Conservation (phyloP, 805 yeast species). For the Komagataella pastoris region DNA sequence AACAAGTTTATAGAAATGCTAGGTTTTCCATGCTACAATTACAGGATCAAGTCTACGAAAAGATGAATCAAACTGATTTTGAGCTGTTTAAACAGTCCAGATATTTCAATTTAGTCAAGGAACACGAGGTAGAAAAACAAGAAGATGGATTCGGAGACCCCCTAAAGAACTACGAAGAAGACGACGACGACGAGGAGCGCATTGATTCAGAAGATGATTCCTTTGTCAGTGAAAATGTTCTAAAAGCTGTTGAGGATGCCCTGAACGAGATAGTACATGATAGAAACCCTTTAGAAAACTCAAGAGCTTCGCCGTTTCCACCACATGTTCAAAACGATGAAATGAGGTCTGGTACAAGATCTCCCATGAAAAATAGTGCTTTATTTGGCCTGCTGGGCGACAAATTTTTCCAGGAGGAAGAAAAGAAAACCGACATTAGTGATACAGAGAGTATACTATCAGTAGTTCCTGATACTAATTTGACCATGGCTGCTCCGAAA, state of each 20-base stretch:
- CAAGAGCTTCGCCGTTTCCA: neutral
- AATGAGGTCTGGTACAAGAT: neutral
- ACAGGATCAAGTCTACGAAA: constrained; percentile 38
- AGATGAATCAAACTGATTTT: constrained; percentile 39
- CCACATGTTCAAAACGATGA: neutral
- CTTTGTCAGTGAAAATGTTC: constrained; percentile 27
- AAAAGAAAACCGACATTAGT: neutral
- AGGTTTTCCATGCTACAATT: constrained; percentile 44
- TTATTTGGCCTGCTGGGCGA: neutral
- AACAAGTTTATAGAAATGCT: constrained; percentile 32
- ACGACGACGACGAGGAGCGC: constrained; percentile 18
- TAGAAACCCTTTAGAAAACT: neutral
- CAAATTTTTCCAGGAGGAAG: neutral
- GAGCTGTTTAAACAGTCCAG: constrained; percentile 50
- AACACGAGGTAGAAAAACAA: neutral
- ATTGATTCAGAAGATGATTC: constrained; percentile 10
- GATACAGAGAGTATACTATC: neutral
- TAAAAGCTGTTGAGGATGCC: constrained; percentile 57
- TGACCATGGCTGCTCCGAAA: constrained; percentile 56
- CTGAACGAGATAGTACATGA: constrained; percentile 41
- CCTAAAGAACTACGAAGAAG: constrained; percentile 16
- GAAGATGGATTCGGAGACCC: constrained; percentile 19
- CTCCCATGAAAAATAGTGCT: constrained; percentile 1
- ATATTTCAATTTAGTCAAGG: constrained; percentile 18
- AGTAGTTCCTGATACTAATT: constrained; percentile 11